Percentiles rank a stretch among this genome's conserved stretches.
Evolutionary conservation across 192 early-diverging fungal species (phyloP).

Genomic region (Coemansia sp.): DNA sequence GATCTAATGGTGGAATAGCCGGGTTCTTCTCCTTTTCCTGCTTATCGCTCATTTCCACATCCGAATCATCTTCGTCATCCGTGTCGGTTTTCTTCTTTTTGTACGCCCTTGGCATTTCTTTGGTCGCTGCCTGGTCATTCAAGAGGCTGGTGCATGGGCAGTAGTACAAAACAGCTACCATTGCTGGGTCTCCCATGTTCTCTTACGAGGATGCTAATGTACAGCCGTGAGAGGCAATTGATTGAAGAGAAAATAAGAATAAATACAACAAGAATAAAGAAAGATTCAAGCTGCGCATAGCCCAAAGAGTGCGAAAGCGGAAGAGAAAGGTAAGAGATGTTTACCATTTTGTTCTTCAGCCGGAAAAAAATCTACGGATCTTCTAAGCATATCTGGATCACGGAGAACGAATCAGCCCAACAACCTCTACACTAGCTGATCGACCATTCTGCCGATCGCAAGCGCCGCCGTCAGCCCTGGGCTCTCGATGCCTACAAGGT

Average conservation of each 20-base stretch:
- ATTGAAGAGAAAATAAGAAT: background rate
- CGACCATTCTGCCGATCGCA: constrained; percentile 65
- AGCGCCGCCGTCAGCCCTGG: constrained; percentile 82
- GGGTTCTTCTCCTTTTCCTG: background rate
- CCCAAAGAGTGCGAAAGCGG: no score
- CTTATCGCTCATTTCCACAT: background rate
- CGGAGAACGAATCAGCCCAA: background rate
- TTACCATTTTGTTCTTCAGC: no score
- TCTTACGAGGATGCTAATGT: background rate
- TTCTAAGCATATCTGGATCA: background rate
- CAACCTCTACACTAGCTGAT: constrained; percentile 9
- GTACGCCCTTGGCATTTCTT: background rate
- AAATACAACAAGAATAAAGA: background rate
- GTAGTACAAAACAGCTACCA: constrained; percentile 33
- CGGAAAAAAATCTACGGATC: background rate
- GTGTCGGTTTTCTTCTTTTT: constrained; percentile 1
- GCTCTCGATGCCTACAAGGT: constrained; percentile 82
- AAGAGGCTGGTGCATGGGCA: constrained; percentile 34
- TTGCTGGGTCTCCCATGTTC: background rate
- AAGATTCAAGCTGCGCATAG: no score
- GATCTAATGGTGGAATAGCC: background rate
- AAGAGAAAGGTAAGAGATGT: no score
- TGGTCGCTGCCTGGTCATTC: constrained; percentile 6
- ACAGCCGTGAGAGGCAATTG: constrained; percentile 1
- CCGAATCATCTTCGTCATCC: background rate